Evolutionary conservation across 164 flowering plant genomes (phyloP).

Genomic region (Platanus orientalis): DNA sequence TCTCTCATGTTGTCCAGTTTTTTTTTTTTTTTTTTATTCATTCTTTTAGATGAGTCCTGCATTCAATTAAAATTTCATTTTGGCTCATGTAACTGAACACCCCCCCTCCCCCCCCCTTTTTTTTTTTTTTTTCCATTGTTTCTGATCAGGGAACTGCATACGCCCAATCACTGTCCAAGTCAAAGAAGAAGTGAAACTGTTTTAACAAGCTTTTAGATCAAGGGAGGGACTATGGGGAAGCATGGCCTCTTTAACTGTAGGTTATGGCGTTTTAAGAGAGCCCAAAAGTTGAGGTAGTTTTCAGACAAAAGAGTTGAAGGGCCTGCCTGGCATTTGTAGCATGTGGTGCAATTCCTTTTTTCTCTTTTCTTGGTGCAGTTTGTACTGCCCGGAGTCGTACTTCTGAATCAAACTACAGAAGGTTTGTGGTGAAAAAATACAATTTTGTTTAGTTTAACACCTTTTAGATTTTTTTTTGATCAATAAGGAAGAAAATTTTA

Average conservation of each 20-base stretch:
- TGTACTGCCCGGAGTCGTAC: constrained; percentile 1
- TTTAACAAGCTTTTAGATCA: background rate
- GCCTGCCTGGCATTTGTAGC: constrained; percentile 33
- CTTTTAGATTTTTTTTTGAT: too few species aligned
- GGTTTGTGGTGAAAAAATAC: background rate
- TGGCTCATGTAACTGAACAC: background rate
- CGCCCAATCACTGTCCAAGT: constrained; percentile 52
- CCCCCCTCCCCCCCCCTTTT: background rate
- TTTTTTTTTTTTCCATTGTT: constrained; percentile 1
- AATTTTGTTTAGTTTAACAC: too few species aligned
- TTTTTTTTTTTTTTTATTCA: background rate
- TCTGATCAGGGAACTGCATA: constrained; percentile 81
- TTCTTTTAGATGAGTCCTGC: background rate
- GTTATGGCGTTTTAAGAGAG: constrained; percentile 11
- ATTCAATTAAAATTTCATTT: too few species aligned
- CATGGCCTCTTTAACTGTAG: constrained; percentile 17
- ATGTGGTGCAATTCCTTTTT: constrained; percentile 16
- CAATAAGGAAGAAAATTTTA: too few species aligned
- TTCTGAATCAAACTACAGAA: background rate
- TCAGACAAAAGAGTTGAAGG: constrained; percentile 7
- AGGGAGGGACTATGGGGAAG: background rate
- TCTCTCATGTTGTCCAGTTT: too few species aligned
- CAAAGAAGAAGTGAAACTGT: constrained; percentile 58
- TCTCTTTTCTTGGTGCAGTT: background rate
- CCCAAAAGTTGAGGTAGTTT: constrained; percentile 8